These are phyloP conservation scores for Theobroma cacao DNA, from an alignment of 345 rosid species.

Conservation along the genomic window DNA sequence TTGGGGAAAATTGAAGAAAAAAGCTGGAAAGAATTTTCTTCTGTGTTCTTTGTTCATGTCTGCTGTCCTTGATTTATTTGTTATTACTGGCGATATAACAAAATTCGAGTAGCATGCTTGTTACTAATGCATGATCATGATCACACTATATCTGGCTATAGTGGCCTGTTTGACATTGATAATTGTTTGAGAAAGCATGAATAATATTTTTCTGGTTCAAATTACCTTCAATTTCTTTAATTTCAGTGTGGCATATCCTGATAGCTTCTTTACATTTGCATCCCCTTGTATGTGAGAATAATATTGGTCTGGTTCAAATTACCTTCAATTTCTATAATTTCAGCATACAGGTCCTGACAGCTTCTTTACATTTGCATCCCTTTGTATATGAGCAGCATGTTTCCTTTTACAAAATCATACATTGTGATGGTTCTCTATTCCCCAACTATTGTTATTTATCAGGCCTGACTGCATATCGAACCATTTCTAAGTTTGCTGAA, in stretches of 20 bases:
- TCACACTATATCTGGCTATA: neutral
- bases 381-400: neutral
- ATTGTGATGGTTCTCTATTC: neutral
- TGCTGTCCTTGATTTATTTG: neutral
- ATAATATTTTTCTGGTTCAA: neutral
- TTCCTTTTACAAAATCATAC: neutral
- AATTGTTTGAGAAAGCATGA: neutral
- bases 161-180: neutral
- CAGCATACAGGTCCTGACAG: neutral
- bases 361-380: too few species aligned
- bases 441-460: neutral
- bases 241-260: neutral
- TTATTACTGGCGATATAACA: neutral
- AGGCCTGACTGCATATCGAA: neutral
- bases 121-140: neutral
- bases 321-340: neutral
- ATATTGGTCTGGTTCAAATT: too few species aligned
- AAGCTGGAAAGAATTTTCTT: neutral
- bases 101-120: neutral
- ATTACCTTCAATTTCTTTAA: neutral
- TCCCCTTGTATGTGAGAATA: neutral
- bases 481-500: neutral
- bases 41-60: neutral
- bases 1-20: neutral
- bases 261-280: neutral